Conservation (phyloP, 495 filamentous ascomycete genomes). For the Cryomyces antarcticus region DNA sequence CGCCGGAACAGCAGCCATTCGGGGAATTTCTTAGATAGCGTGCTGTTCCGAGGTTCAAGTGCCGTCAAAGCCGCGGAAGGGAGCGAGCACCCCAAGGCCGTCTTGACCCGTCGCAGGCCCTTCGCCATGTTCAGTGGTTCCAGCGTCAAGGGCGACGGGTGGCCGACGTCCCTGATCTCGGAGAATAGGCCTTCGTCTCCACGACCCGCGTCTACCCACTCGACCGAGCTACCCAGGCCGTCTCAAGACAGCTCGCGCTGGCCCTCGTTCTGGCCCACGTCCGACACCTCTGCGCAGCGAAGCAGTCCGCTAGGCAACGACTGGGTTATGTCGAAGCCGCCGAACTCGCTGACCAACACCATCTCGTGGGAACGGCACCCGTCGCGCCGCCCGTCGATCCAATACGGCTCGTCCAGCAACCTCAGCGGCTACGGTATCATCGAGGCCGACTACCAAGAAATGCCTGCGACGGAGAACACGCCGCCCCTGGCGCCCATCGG, state of each 20-base stretch:
- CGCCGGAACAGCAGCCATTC: slow-evolving; percentile 11
- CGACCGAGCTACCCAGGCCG: slow-evolving; percentile 18
- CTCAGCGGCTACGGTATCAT: slow-evolving; percentile 9
- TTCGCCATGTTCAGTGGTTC: neutral
- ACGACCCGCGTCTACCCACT: slow-evolving; percentile 16
- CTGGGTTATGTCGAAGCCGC: neutral
- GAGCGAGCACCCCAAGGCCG: too few species aligned
- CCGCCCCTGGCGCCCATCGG: slow-evolving; percentile 20
- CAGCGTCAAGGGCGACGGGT: slow-evolving; percentile 5
- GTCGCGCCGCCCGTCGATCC: slow-evolving; percentile 17
- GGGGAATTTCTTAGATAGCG: slow-evolving; percentile 7
- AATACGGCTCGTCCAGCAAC: slow-evolving; percentile 9
- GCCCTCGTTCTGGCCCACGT: slow-evolving; percentile 4
- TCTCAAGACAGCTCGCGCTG: slow-evolving; percentile 16
- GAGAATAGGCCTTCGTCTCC: slow-evolving; percentile 14
- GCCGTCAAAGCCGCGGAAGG: too few species aligned
- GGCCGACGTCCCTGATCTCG: slow-evolving; percentile 6
- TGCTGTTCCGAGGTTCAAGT: neutral
- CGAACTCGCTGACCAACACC: slow-evolving; percentile 2
- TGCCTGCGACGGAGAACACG: slow-evolving; percentile 7
- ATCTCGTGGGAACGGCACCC: slow-evolving; percentile 15
- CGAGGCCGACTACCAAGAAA: slow-evolving; percentile 13
- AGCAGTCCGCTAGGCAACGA: slow-evolving; percentile 5
- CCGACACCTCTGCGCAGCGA: neutral
- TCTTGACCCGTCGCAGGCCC: neutral